Conservation (phyloP, 495 filamentous ascomycete species). For the Neurospora sp. region DNA sequence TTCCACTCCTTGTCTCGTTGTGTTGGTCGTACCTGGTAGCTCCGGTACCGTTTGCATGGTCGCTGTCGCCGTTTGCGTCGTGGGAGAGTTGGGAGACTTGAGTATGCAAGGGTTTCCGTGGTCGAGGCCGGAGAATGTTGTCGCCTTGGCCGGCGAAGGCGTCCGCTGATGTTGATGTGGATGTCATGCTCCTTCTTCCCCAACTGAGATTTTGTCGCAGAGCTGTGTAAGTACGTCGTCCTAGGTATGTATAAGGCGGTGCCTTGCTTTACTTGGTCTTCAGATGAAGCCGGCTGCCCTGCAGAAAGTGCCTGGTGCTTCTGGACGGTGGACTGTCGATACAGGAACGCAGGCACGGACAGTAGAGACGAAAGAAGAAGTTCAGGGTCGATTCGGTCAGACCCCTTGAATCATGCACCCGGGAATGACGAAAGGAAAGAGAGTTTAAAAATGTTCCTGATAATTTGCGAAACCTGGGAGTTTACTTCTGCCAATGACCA, state of each 20-base stretch:
- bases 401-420: neutral
- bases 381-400: neutral
- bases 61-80: slow-evolving; percentile 12
- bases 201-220: neutral
- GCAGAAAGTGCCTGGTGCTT: neutral
- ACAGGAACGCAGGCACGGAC: neutral
- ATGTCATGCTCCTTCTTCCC: neutral
- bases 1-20: neutral
- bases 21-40: neutral
- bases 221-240: neutral
- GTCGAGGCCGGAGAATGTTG: slow-evolving; percentile 31
- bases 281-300: neutral
- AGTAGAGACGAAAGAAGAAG: neutral
- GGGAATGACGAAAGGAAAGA: neutral
- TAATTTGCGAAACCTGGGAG: neutral
- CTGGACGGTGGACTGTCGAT: neutral
- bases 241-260: neutral
- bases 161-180: slow-evolving; percentile 19
- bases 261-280: neutral
- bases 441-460: neutral
- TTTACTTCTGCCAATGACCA: neutral
- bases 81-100: slow-evolving; percentile 29
- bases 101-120: slow-evolving; percentile 33
- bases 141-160: slow-evolving; percentile 16
- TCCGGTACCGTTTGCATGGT: neutral